phyloP scores from a whole-genome alignment of 768 basidiomycete genomes.

The Strobilomyces echinocephalus region DNA sequence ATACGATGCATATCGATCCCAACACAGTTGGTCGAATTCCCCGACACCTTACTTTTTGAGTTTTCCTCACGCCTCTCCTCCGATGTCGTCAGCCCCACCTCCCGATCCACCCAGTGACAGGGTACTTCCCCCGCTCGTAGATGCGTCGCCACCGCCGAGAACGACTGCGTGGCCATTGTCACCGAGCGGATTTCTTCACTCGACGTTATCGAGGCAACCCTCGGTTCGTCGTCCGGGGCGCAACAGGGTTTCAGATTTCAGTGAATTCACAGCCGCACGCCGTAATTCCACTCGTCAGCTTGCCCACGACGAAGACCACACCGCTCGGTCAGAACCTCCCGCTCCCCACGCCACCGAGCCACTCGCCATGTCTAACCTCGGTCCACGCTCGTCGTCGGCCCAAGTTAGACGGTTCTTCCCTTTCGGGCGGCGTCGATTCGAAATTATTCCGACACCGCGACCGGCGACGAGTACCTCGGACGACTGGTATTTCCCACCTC shows the following conservation, averaged over 20 bases:
- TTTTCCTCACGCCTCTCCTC: slow-evolving; percentile 24
- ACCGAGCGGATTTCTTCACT: slow-evolving; percentile 21
- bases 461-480: slow-evolving; percentile 27
- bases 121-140: slow-evolving; percentile 27
- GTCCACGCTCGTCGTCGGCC: slow-evolving; percentile 12
- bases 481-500: slow-evolving; percentile 32
- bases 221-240: slow-evolving; percentile 56
- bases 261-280: slow-evolving; percentile 64
- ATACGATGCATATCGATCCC: slow-evolving; percentile 56
- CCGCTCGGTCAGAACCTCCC: slow-evolving; percentile 7
- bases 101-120: slow-evolving; percentile 22
- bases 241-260: slow-evolving; percentile 61
- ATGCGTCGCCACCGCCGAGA: slow-evolving; percentile 22
- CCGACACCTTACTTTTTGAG: slow-evolving; percentile 21
- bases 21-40: slow-evolving; percentile 29
- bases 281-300: slow-evolving; percentile 44
- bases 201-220: slow-evolving; percentile 48
- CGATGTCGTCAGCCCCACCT: slow-evolving; percentile 24
- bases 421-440: slow-evolving; percentile 44
- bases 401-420: slow-evolving; percentile 55
- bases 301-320: slow-evolving; percentile 26
- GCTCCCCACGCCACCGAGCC: neutral
- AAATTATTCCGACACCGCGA: slow-evolving; percentile 32
- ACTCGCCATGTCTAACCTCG: slow-evolving; percentile 5
- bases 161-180: slow-evolving; percentile 21